Evolutionary conservation across 805 yeast genomes (phyloP).

Genomic region (Lipomyces kockii): DNA sequence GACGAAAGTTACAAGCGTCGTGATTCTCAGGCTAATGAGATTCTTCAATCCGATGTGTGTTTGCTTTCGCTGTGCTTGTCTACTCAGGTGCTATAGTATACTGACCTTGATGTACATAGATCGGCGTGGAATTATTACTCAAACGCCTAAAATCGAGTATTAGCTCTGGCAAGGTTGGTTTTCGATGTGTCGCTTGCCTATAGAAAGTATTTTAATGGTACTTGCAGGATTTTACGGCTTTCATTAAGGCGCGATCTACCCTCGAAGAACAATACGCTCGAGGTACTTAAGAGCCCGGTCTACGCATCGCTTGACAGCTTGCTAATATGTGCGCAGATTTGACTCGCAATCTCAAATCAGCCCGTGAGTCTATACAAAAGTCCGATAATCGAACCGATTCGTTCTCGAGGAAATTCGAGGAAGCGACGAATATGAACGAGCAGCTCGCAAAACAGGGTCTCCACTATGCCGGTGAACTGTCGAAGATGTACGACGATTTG

Average conservation of each 20-base stretch:
- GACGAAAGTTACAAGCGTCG: conserved; percentile 10
- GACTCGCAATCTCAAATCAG: not conserved
- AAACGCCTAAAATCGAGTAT: conserved; percentile 77
- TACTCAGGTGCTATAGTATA: not conserved
- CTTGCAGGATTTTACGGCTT: conserved; percentile 62
- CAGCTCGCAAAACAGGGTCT: conserved; percentile 69
- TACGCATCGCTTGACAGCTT: not conserved
- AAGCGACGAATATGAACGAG: conserved; percentile 77
- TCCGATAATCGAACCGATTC: conserved; percentile 64
- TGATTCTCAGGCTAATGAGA: conserved; percentile 3
- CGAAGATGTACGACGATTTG: conserved; percentile 85
- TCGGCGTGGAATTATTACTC: conserved; percentile 74
- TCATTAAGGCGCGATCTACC: conserved; percentile 73
- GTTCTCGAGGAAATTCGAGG: conserved; percentile 67
- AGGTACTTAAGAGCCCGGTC: conserved; percentile 24
- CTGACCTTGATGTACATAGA: conserved; percentile 44
- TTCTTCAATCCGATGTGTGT: conserved; percentile 30
- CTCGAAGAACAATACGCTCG: conserved; percentile 71
- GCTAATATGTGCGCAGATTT: not conserved
- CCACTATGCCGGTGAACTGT: conserved; percentile 71
- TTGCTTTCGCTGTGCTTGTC: not conserved
- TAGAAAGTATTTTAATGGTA: not conserved
- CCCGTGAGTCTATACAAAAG: conserved; percentile 53
- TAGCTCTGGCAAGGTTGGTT: conserved; percentile 69
- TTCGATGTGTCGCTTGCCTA: not conserved